Evolutionary conservation across 805 yeast species (phyloP).

Genomic region (Saccharomyces jurei): DNA sequence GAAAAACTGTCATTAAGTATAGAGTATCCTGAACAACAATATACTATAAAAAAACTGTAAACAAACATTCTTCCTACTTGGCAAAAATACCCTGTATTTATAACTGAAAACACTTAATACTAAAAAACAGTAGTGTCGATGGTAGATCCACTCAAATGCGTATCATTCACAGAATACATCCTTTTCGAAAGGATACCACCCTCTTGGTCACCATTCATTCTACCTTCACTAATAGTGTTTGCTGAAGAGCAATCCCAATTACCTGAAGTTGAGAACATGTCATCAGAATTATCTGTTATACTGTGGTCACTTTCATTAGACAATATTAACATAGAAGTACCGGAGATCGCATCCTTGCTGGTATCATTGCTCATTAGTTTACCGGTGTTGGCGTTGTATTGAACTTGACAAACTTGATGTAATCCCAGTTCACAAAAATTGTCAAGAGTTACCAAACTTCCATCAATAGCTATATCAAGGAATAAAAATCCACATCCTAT

Average conservation of each 20-base stretch:
- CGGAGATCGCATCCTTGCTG: neutral
- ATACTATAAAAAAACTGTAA: too few relatives aligned
- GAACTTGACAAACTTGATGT: slow-evolving; percentile 18
- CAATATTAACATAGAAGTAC: neutral
- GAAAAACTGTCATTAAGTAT: too few relatives aligned
- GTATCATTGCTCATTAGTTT: neutral
- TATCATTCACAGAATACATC: slow-evolving; percentile 12
- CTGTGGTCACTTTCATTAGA: neutral
- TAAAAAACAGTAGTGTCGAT: slow-evolving; percentile 2
- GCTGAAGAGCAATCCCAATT: neutral
- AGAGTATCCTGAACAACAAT: too few relatives aligned
- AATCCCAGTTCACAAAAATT: slow-evolving; percentile 18
- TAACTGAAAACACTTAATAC: neutral
- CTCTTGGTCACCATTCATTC: neutral
- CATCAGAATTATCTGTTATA: neutral
- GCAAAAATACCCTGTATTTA: neutral
- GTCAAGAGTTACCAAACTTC: slow-evolving; percentile 10
- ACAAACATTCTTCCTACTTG: too few relatives aligned
- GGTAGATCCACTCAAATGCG: slow-evolving; percentile 16
- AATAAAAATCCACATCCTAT: slow-evolving; percentile 5
- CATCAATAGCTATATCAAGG: slow-evolving; percentile 11
- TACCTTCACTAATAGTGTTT: neutral
- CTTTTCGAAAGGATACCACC: slow-evolving; percentile 1
- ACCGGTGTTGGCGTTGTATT: slow-evolving; percentile 4
- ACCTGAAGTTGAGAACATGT: neutral